Base-by-base conservation (phyloP, 345 rosid species). In the Dipteronia dyeriana region DNA sequence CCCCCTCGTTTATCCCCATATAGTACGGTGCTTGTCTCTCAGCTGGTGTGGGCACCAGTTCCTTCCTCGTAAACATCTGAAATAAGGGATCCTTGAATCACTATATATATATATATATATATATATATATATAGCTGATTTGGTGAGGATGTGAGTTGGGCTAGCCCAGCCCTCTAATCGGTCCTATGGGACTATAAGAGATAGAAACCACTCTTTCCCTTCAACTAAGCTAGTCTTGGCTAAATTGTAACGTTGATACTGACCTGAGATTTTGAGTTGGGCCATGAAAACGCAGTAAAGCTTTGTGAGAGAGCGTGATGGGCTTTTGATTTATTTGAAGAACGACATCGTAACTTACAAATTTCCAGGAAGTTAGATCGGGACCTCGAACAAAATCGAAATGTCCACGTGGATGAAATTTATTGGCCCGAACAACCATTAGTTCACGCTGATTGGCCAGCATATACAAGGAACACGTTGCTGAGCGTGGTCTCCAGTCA, bases 361-460 rank as follows among this genome's bases (percentile, higher is more conserved):
- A 49, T 11, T 3, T 0, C 14, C 54, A 12, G 11, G 45, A 8
- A 57, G n/a, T n/a, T n/a, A n/a, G n/a, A n/a, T n/a, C n/a, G n/a
- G n/a, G n/a, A n/a, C n/a, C 9, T 7, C 11, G 0, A 9, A 22
- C 6, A 3, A 17, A 56, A 56, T 0, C 3, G 17, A 1, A 20
- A 22, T 1, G 3, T 67, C 76, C 61, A 78, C 76, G 81, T 71
- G 81, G 81, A 59, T 7, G 0, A 56, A 1, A n/a, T 0, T 20
- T 9, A 78, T 72, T 78, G 76, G 81, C 2, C 11, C 1, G 43
- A 47, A 72, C 60, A 78, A 53, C 81, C 19, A 39, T 0, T 14
- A 72, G 73, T 23, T n/a, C 34, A 53, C 66, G 71, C 73, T 56
- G 34, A 78, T 78, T 78, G 81, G 81, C 53, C 66, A 54, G 61